Percentiles rank a stretch among this genome's conserved stretches.
Conservation (phyloP, 139 green algal species). For the Penium margaritaceum region DNA sequence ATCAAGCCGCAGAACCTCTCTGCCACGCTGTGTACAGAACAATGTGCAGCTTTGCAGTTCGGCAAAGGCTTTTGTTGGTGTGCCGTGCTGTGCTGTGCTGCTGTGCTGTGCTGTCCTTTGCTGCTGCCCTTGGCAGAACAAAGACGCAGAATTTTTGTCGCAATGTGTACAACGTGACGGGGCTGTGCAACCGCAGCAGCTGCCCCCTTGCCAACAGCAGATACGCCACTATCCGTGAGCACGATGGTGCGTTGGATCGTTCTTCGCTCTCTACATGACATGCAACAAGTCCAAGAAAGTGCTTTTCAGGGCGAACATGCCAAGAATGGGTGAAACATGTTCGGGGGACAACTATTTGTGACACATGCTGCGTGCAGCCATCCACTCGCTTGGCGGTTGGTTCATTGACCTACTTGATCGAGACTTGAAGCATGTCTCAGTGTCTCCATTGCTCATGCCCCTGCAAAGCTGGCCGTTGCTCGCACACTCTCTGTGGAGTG, state of each 20-base stretch:
- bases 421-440: no score
- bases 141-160: constrained; percentile 83
- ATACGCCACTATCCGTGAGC: constrained; percentile 62
- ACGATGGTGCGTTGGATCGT: constrained; percentile 32
- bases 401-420: no score
- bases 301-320: no score
- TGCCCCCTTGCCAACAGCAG: constrained; percentile 93
- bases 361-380: no score
- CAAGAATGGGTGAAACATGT: no score
- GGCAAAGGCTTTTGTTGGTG: background rate
- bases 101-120: background rate
- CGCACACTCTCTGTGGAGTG: no score
- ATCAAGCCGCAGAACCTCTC: background rate
- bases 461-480: no score
- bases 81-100: background rate
- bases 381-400: no score
- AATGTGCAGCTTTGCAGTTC: background rate
- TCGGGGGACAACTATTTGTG: no score
- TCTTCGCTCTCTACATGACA: background rate
- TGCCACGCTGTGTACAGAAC: background rate
- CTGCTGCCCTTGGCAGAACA: constrained; percentile 45
- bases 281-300: background rate
- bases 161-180: constrained; percentile 97
- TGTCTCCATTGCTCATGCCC: no score
- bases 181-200: constrained; percentile 60